These are phyloP conservation scores for Kodamaea neixiangensis DNA, from an alignment of 805 yeast genomes.

Conservation along the genomic window DNA sequence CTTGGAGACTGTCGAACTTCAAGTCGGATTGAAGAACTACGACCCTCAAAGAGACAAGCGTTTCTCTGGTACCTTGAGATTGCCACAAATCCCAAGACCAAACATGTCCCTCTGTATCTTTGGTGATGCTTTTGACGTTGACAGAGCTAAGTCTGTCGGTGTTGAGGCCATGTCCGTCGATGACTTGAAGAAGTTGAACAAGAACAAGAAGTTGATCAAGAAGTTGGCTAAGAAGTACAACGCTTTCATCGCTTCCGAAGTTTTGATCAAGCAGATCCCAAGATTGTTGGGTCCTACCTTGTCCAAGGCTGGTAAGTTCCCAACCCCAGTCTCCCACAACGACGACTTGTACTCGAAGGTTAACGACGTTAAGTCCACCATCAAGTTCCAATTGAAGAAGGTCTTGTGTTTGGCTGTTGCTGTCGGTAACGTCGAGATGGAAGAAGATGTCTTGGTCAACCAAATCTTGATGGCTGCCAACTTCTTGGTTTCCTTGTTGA, in stretches of 20 bases:
- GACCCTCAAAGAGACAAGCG: conserved; percentile 99
- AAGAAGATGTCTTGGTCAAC: conserved; percentile 91
- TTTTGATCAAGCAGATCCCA: conserved; percentile 99
- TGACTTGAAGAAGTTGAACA: conserved; percentile 99
- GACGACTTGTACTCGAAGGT: conserved; percentile 97
- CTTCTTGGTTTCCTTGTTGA: conserved; percentile 98
- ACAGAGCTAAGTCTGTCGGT: conserved; percentile 99
- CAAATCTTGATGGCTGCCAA: conserved; percentile 98
- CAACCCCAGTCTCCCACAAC: conserved; percentile 99
- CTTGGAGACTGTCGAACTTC: conserved; percentile 99
- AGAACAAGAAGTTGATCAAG: conserved; percentile 99
- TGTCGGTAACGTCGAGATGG: conserved; percentile 99
- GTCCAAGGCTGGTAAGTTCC: conserved; percentile 99
- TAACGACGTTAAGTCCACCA: conserved; percentile 97
- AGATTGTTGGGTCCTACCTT: conserved; percentile 99
- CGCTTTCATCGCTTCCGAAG: conserved; percentile 99
- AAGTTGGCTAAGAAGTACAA: conserved; percentile 99
- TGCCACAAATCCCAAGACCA: conserved; percentile 99
- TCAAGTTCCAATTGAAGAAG: conserved; percentile 99
- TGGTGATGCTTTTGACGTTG: conserved; percentile 99
- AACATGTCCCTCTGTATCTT: conserved; percentile 99
- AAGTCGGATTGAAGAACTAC: conserved; percentile 99
- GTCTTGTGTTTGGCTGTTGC: conserved; percentile 99
- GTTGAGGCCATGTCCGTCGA: conserved; percentile 99
- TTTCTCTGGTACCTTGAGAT: conserved; percentile 99